phyloP scores from a whole-genome alignment of 2,329 filamentous ascomycete genomes.

The Cordyceps cateniannulata region DNA sequence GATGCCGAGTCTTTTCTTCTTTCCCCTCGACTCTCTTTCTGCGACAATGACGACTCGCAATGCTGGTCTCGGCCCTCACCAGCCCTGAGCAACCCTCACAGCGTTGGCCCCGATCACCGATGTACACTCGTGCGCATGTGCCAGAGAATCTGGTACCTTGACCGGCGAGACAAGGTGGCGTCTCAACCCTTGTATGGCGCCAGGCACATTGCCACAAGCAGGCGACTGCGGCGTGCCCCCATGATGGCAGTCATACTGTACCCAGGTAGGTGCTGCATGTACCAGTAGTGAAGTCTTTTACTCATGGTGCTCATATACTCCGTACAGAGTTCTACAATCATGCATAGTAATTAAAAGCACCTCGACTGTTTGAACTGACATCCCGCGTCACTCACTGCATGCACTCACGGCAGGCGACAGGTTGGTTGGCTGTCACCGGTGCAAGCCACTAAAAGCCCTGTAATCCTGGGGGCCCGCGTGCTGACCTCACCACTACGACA shows the following conservation, averaged over 20 bases:
- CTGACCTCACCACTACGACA: conserved; percentile 12
- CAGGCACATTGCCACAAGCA: neutral
- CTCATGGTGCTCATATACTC: no score
- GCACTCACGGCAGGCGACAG: neutral
- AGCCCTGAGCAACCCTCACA: neutral
- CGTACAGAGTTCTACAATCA: no score
- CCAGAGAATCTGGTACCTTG: neutral
- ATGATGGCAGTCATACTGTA: neutral
- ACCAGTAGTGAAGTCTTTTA: neutral
- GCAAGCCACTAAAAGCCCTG: neutral
- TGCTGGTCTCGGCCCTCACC: neutral
- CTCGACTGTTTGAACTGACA: no score
- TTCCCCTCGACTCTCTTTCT: neutral
- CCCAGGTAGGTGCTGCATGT: neutral
- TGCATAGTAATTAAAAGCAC: no score
- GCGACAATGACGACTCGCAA: neutral
- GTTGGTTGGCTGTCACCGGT: neutral
- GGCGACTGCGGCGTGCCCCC: neutral
- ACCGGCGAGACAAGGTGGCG: neutral
- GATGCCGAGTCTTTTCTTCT: neutral
- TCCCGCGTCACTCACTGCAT: neutral
- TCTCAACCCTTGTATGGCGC: neutral
- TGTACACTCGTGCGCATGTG: neutral
- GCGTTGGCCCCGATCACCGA: neutral
- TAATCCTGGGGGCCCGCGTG: conserved; percentile 1